Evolutionary conservation across 2,329 filamentous ascomycete species (phyloP), one percentile per base, ranked within the genome.

Genomic region (Apiospora saccharicola): DNA sequence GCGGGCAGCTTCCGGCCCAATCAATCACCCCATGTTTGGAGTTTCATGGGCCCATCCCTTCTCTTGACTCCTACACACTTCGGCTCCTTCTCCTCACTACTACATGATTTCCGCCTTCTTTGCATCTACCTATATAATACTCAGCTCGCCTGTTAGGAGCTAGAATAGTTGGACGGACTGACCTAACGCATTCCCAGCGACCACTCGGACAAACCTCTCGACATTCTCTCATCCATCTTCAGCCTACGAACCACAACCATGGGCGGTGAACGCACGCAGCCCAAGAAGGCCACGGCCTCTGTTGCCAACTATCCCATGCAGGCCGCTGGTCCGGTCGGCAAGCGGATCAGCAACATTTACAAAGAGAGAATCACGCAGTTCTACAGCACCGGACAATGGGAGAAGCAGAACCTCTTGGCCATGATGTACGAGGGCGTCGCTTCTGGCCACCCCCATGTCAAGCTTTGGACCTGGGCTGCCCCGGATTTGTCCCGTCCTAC

Each of bases 311-410:
- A 90, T 75, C 88, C 88, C n/a, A 75, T 85, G 72, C 85, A 85
- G 75, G 87, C 86, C 43, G 79, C 83, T 43, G 83, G 82, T 73
- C 90, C 90, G 26, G 87, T 91, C 70, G 94, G 94, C 75, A 93
- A 96, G 83, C 90, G 93, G 81, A 98, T 98, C 82, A 88, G 91
- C 77, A 90, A 90, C 80, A 94, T 98, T 82, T 97, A 98, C 85
- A 92, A 91, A 79, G 91, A 94, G 77, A 92, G 96, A 71, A 91
- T 98, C 79, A 87, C 89, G 74, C 92, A 93, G 78, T 98, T 98
- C 83, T 95, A 94, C 73, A 89, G 89, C 73, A 86, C 85, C 68
- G 95, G 95, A 69, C 94, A 97, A 83, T 97, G 95, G 84, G 87
- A 92, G 74, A 88, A 89, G 72, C 88, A 93, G 76, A 95, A 95